phyloP scores from a whole-genome alignment of 2,329 filamentous ascomycete genomes.

The Amesomyces nigricolor region DNA sequence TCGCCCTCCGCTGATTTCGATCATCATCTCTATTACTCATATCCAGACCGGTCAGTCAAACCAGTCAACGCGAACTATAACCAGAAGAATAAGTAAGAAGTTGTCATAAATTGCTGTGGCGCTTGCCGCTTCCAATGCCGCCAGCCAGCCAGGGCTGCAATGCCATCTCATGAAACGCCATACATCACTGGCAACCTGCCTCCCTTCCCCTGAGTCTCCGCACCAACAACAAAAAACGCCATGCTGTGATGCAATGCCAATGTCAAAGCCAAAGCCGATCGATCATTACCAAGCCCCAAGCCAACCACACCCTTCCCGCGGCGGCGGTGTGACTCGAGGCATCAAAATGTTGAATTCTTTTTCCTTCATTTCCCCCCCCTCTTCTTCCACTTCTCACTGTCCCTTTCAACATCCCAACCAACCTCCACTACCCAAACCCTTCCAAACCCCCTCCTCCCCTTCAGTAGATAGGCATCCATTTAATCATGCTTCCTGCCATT shows the following conservation, averaged over 20 bases:
- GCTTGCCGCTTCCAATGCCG: background rate
- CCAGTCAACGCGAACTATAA: too few relatives aligned
- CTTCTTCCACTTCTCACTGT: background rate
- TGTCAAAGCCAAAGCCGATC: slow-evolving; percentile 11
- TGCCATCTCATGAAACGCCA: background rate
- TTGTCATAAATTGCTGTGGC: too few relatives aligned
- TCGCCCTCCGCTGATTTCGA: too few relatives aligned
- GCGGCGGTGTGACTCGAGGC: too few relatives aligned
- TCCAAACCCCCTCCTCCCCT: too few relatives aligned
- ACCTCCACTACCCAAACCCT: background rate
- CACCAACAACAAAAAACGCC: slow-evolving; percentile 8
- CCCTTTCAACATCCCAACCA: background rate
- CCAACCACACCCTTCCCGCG: background rate
- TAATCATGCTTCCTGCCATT: too few relatives aligned
- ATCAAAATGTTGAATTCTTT: too few relatives aligned
- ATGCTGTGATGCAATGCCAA: slow-evolving; percentile 15
- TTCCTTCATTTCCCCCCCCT: background rate
- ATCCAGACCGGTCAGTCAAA: too few relatives aligned
- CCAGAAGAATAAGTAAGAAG: too few relatives aligned
- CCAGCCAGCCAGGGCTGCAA: background rate
- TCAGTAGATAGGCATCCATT: too few relatives aligned
- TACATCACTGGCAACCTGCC: background rate
- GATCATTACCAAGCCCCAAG: background rate
- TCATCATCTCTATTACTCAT: too few relatives aligned
- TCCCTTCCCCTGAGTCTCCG: too few relatives aligned